A percentile compares a stretch with the other conserved stretches of the same genome.
Evolutionary conservation across 805 yeast genomes (phyloP).

Genomic region (Saturnispora gosingensis): DNA sequence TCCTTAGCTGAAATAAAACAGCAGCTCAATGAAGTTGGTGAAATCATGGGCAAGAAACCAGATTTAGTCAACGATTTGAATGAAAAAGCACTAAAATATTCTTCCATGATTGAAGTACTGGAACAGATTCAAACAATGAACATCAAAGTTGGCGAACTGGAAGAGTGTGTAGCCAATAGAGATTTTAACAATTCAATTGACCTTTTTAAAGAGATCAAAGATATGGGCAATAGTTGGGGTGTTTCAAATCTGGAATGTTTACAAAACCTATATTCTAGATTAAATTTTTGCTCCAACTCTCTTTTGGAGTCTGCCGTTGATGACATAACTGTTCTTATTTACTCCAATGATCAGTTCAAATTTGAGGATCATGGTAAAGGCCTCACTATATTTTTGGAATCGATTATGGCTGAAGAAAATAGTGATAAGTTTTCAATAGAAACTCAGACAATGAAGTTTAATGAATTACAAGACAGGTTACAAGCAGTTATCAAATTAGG

Average conservation of each 20-base stretch:
- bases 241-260: constrained; percentile 54
- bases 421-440: constrained; percentile 8
- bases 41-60: constrained; percentile 34
- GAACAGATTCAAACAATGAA: constrained; percentile 56
- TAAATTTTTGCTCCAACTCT: constrained; percentile 47
- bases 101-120: constrained; percentile 61
- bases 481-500: constrained; percentile 36
- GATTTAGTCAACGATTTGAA: constrained; percentile 57
- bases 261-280: constrained; percentile 38
- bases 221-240: constrained; percentile 39
- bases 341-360: constrained; percentile 14
- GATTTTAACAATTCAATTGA: constrained; percentile 45
- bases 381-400: constrained; percentile 8
- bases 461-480: constrained; percentile 16
- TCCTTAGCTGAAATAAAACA: constrained; percentile 18
- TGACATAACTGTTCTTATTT: constrained; percentile 55
- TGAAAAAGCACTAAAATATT: constrained; percentile 49
- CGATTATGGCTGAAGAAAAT: background rate
- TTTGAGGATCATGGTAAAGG: constrained; percentile 5
- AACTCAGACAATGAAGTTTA: constrained; percentile 16
- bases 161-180: constrained; percentile 57
- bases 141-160: constrained; percentile 52
- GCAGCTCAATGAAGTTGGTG: constrained; percentile 15
- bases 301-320: constrained; percentile 68
- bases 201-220: constrained; percentile 29